phyloP scores from a whole-genome alignment of 768 basidiomycete genomes.

The Sutorius australiensis region DNA sequence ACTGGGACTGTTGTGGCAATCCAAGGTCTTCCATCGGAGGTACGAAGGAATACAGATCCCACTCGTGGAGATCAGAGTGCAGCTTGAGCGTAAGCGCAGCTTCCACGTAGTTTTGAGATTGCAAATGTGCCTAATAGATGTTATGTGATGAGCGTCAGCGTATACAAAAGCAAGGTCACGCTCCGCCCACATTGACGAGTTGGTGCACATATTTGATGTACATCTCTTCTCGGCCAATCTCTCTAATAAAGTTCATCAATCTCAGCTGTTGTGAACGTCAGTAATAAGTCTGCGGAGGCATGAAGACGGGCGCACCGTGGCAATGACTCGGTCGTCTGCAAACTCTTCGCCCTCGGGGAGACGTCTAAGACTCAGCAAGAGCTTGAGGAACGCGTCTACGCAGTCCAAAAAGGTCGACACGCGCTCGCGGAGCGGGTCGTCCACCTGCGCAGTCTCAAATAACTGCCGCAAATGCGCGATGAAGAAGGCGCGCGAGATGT shows the following conservation, averaged over 20 bases:
- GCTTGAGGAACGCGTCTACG: slow-evolving; percentile 88
- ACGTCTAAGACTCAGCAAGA: slow-evolving; percentile 81
- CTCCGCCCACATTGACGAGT: slow-evolving; percentile 71
- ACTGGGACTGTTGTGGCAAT: slow-evolving; percentile 88
- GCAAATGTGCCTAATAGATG: slow-evolving; percentile 67
- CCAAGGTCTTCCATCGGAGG: slow-evolving; percentile 87
- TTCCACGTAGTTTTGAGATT: slow-evolving; percentile 88
- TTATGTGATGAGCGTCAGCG: slow-evolving; percentile 10
- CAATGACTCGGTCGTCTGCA: slow-evolving; percentile 91
- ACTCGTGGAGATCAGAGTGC: slow-evolving; percentile 90
- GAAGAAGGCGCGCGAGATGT: slow-evolving; percentile 90
- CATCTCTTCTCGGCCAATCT: slow-evolving; percentile 89
- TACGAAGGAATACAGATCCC: slow-evolving; percentile 79
- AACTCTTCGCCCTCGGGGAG: slow-evolving; percentile 92
- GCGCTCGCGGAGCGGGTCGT: slow-evolving; percentile 71
- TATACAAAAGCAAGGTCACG: neutral
- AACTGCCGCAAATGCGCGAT: slow-evolving; percentile 83
- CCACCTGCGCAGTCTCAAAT: slow-evolving; percentile 82
- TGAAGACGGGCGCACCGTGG: slow-evolving; percentile 52
- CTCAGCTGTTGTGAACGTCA: slow-evolving; percentile 51
- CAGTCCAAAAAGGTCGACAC: slow-evolving; percentile 83
- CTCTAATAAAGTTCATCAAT: slow-evolving; percentile 90
- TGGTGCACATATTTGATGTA: slow-evolving; percentile 97
- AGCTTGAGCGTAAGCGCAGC: slow-evolving; percentile 91
- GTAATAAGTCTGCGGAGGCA: neutral